Base-by-base conservation (phyloP, 139 green algal species). In the Ettlia oleoabundans region DNA sequence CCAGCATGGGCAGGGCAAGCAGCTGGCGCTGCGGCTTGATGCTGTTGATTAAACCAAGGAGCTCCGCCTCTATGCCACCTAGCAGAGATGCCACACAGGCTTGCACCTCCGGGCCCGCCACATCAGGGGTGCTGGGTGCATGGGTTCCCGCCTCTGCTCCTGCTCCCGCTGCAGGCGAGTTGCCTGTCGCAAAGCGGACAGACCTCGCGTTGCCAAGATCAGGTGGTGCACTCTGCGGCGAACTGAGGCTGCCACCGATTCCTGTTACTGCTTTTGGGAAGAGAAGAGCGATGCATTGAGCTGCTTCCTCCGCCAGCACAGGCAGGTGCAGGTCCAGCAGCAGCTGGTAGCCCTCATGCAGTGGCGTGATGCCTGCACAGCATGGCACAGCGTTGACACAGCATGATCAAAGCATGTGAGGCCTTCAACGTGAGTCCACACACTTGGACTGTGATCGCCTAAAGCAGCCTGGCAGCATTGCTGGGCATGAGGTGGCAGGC, bases 1-100 rank as follows among this genome's bases (percentile, higher is more conserved):
- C 73, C 70, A 90, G 80, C 85, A 91, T 90, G 64, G 87, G 80
- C 51, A 91, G 68, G 41, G 42, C 58, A 52, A 84, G 66, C 67
- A 86, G 64, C 33, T 69, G 37, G 13, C 86, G 71, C 51, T 21
- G 6, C 42, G 70, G 55, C 7, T 43, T 33, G 18, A 82, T 64
- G 58, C 80, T 1, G 37, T 91, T 83, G 37, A 90, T 55, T 55
- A 90, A 35, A 15, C 28, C 53, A n/a, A 84, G 62, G 19, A 91
- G 70, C 67, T 88, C 87, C 7, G 33, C 68, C 19, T 84, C 74
- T 2, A 91, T 35, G 43, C 84, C 84, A 0, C 80, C 55, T 24
- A 91, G 53, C 71, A 91, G 66, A 8, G 51, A 15, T 5, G 63
- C 63, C 38, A 90, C 10, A 5, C 72, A 30, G 26, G 37, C 13